A percentile compares a stretch with the other conserved stretches of the same genome.
phyloP scores from a whole-genome alignment of 75 land plant genomes.

The Cryptomeria japonica region DNA sequence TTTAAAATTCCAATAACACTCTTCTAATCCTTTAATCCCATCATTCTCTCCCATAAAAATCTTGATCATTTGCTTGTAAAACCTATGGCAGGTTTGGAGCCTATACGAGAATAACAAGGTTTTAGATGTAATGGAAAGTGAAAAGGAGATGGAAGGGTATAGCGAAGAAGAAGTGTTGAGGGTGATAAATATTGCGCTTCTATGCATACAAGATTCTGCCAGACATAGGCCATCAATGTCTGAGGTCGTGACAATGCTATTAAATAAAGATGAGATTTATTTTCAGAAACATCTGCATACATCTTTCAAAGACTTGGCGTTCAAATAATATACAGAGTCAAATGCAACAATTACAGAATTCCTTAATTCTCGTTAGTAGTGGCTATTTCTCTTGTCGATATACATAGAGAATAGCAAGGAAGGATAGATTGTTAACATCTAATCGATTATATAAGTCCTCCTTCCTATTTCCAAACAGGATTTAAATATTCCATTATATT shows the following conservation, averaged over 20 bases:
- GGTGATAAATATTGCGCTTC: slow-evolving; percentile 17
- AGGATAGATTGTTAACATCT: too few relatives aligned
- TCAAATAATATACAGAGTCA: too few relatives aligned
- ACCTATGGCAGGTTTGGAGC: slow-evolving; percentile 33
- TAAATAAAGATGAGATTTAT: neutral
- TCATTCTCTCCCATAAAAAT: neutral
- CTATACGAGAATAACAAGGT: slow-evolving; percentile 11
- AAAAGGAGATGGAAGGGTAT: slow-evolving; percentile 14
- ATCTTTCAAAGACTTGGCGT: slow-evolving; percentile 6
- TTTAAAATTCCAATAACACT: too few relatives aligned
- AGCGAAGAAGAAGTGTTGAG: slow-evolving; percentile 13
- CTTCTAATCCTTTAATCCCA: too few relatives aligned
- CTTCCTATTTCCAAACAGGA: too few relatives aligned
- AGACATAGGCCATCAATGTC: slow-evolving; percentile 34
- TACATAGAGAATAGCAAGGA: too few relatives aligned
- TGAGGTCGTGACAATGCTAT: slow-evolving; percentile 28
- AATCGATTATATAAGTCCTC: too few relatives aligned
- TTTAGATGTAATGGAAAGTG: slow-evolving; percentile 18
- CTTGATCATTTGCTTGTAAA: neutral
- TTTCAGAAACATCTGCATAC: slow-evolving; percentile 9
- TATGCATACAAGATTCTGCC: slow-evolving; percentile 29
- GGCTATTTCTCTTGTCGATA: too few relatives aligned
- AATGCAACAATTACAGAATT: too few relatives aligned
- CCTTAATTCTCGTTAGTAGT: too few relatives aligned
- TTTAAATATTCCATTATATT: too few relatives aligned